A percentile compares a stretch with the other conserved stretches of the same genome.
Evolutionary conservation across 1,284 basidiomycete species (phyloP).

Genomic region (Exsudoporus floridanus): DNA sequence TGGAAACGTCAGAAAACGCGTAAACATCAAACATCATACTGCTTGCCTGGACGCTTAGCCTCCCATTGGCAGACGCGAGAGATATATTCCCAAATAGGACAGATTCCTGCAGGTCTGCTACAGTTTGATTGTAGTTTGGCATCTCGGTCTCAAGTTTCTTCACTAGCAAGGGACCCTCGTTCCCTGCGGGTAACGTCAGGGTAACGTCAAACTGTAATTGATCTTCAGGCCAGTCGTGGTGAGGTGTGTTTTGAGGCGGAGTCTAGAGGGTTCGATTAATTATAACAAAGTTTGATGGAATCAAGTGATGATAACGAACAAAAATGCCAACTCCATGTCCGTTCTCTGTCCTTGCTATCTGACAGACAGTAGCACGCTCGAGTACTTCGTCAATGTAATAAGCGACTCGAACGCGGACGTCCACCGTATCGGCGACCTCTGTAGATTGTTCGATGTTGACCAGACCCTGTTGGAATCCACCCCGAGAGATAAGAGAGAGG

Average conservation of each 20-base stretch:
- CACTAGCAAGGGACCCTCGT: slow-evolving; percentile 26
- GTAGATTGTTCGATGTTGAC: slow-evolving; percentile 35
- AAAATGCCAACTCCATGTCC: slow-evolving; percentile 45
- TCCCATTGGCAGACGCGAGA: slow-evolving; percentile 30
- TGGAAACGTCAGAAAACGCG: not conserved
- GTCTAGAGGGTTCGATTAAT: slow-evolving; percentile 8
- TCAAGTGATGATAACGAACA: slow-evolving; percentile 29
- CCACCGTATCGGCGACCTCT: slow-evolving; percentile 28
- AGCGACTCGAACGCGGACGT: slow-evolving; percentile 36
- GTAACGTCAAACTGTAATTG: slow-evolving; percentile 34
- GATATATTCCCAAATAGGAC: slow-evolving; percentile 37
- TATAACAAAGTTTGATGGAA: not conserved
- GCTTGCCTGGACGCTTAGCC: slow-evolving; percentile 35
- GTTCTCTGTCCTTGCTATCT: slow-evolving; percentile 27
- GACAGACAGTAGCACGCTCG: slow-evolving; percentile 40
- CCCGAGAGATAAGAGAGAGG: slow-evolving; percentile 40
- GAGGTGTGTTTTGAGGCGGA: not conserved
- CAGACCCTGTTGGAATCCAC: slow-evolving; percentile 32
- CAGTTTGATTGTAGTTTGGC: slow-evolving; percentile 35
- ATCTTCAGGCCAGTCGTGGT: not conserved
- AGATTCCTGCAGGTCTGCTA: slow-evolving; percentile 32
- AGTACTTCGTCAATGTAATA: slow-evolving; percentile 31
- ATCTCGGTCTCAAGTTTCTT: slow-evolving; percentile 37
- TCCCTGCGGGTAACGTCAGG: slow-evolving; percentile 35
- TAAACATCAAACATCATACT: not conserved